phyloP scores from a whole-genome alignment of 768 basidiomycete genomes.

The Suillus plorans region DNA sequence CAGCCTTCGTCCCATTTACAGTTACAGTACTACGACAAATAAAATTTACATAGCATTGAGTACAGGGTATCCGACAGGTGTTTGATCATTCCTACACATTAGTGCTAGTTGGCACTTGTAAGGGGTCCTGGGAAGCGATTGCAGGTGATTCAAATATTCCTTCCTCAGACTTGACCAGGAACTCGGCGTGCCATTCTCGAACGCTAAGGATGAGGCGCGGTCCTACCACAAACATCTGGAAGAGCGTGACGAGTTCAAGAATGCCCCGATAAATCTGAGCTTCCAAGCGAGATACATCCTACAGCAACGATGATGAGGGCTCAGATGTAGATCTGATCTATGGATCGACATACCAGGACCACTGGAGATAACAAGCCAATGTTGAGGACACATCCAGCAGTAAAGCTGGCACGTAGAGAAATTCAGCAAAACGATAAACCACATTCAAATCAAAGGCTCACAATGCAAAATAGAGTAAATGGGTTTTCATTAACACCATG shows the following conservation, averaged over 20 bases:
- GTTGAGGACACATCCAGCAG: neutral
- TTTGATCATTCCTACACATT: neutral
- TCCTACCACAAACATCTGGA: slow-evolving; percentile 1
- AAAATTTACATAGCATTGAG: neutral
- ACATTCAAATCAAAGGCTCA: neutral
- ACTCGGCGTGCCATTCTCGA: neutral
- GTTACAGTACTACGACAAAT: neutral
- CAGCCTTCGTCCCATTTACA: neutral
- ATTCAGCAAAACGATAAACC: neutral
- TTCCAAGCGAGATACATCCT: neutral
- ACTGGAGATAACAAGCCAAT: neutral
- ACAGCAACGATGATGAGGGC: neutral
- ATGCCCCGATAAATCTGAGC: neutral
- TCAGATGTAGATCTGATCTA: neutral
- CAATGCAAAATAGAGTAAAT: neutral
- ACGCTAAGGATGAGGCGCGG: neutral
- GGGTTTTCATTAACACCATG: neutral
- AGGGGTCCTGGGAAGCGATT: neutral
- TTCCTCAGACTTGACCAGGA: neutral
- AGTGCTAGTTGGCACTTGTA: neutral
- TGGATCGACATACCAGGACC: neutral
- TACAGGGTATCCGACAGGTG: neutral
- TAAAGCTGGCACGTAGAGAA: neutral
- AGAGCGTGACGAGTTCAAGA: neutral
- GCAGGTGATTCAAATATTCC: neutral